These are phyloP conservation scores for Vanderwaltozyma tropicalis DNA, from an alignment of 805 yeast genomes.

Conservation along the genomic window DNA sequence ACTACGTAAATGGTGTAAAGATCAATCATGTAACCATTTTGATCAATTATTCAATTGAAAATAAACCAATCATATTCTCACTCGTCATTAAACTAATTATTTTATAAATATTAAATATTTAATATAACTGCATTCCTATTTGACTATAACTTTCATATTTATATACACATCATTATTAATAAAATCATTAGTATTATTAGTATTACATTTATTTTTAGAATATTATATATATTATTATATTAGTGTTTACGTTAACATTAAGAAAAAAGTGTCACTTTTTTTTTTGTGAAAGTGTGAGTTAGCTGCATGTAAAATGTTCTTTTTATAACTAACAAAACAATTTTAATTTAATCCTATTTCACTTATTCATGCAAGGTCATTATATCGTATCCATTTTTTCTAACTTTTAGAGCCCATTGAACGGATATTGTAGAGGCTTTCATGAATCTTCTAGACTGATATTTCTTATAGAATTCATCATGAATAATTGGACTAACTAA, in stretches of 20 bases:
- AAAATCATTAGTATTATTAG: no score
- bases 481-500: conserved; percentile 72
- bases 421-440: conserved; percentile 73
- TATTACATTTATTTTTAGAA: no score
- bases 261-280: no score
- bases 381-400: conserved; percentile 30
- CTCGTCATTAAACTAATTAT: no score
- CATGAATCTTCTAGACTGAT: conserved; percentile 80
- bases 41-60: not conserved
- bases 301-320: not conserved
- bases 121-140: no score
- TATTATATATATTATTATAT: no score
- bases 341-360: not conserved
- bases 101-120: no score
- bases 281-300: no score
- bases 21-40: not conserved
- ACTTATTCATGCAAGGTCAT: conserved; percentile 30
- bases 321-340: not conserved
- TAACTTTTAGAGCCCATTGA: conserved; percentile 65
- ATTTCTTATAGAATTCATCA: conserved; percentile 88
- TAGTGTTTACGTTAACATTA: no score
- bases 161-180: no score
- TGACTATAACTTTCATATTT: no score
- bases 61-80: no score
- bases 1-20: conserved; percentile 5